Evolutionary conservation across 257 asterid genomes (phyloP), one percentile per base, ranked within the genome.

Genomic region (Ocimum tenuiflorum): DNA sequence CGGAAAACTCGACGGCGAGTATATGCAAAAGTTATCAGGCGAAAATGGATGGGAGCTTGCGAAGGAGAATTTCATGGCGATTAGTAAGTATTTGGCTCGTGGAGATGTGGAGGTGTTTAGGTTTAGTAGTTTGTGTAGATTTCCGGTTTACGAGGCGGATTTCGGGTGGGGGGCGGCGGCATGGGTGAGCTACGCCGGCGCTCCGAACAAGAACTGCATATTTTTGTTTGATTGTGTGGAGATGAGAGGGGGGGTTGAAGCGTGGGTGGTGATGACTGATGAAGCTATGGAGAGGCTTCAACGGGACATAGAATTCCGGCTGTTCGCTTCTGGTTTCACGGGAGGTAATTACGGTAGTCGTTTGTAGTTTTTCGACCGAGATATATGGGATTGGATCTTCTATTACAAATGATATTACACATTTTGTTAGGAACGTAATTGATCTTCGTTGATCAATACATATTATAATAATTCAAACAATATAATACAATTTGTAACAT

Each of bases 131-230:
- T 75, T 79, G 70, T 76, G 87, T 45, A 71, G 83, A 12, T 87
- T 87, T 45, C 60, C 73, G 0, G 24, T 81, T 4, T 63, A 72
- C 35, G 77, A 61, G 12, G 79, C 81, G 0, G 86, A 85, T 72
- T 85, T 83, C 38, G 88, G 92, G 27, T 85, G 88, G 92, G 92
- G 92, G 22, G 74, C 38, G 70, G 80, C 95, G 13, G 69, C n/a
- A 39, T 83, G 80, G 83, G 70, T 80, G 70, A 78, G 77, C 18
- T 73, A 73, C 20, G 78, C 74, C 0, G 59, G 78, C 17, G 58
- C 45, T 57, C 42, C 38, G 51, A 67, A n/a, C 18, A 74, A 49
- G 60, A 73, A 78, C 42, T 11, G 11, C 3, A 6, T 74, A 46
- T 48, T 61, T 12, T 4, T 74, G 63, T 50, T 74, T 36, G 83